Conservation (phyloP, 2,329 filamentous ascomycete genomes). For the Onygenales sp. region DNA sequence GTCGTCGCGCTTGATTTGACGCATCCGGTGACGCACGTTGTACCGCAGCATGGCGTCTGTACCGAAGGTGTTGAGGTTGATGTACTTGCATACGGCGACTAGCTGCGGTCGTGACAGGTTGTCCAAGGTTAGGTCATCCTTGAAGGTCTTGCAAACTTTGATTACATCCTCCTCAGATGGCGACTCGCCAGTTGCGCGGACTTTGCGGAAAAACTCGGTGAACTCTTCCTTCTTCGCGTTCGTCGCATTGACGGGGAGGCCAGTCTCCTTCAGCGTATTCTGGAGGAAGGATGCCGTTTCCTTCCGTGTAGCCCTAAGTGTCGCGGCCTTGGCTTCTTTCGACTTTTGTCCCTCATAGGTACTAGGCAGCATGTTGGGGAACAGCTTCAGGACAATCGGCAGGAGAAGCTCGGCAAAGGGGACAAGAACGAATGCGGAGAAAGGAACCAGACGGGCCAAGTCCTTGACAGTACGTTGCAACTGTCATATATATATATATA, state of each 20-base stretch:
- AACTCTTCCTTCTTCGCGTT: constrained; percentile 92
- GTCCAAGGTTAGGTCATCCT: constrained; percentile 92
- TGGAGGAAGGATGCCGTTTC: constrained; percentile 88
- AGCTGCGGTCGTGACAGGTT: constrained; percentile 92
- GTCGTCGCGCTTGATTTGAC: constrained; percentile 98
- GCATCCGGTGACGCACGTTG: constrained; percentile 93
- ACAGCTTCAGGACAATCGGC: constrained; percentile 82
- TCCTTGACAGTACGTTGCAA: constrained; percentile 89
- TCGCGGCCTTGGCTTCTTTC: constrained; percentile 78
- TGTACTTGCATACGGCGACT: constrained; percentile 95
- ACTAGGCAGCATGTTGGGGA: constrained; percentile 94
- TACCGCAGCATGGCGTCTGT: constrained; percentile 98
- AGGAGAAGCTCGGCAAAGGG: constrained; percentile 91
- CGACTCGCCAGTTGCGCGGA: constrained; percentile 80
- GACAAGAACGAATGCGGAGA: constrained; percentile 94
- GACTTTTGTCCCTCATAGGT: constrained; percentile 90
- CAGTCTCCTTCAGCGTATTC: constrained; percentile 84
- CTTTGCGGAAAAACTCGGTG: constrained; percentile 92
- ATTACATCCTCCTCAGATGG: constrained; percentile 87
- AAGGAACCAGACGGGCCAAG: constrained; percentile 82
- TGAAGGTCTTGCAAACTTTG: constrained; percentile 98
- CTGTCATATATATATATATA: constrained; percentile 22
- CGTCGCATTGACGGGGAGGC: constrained; percentile 71
- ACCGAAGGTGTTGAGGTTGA: constrained; percentile 94
- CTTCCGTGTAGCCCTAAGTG: constrained; percentile 75